Evolutionary conservation across 2,329 filamentous ascomycete genomes (phyloP).

Genomic region (Allantophomopsis cytisporea): DNA sequence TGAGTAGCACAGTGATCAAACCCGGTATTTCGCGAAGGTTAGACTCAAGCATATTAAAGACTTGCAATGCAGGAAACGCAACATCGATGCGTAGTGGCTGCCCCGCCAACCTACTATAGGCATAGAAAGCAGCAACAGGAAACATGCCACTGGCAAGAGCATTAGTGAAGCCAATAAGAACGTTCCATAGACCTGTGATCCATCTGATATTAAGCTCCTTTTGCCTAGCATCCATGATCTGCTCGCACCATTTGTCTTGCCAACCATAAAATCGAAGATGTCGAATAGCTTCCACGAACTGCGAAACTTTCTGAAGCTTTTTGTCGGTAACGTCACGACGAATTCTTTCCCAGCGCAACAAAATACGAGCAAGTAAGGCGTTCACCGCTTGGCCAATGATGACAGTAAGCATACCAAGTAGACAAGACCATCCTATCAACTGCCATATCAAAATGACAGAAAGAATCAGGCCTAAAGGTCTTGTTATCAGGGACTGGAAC

Average conservation of each 20-base stretch:
- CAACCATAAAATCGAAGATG: conserved; percentile 74
- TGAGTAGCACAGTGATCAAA: conserved; percentile 63
- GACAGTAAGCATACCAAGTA: conserved; percentile 60
- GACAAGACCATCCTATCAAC: conserved; percentile 67
- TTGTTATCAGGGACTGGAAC: conserved; percentile 60
- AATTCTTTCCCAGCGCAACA: conserved; percentile 56
- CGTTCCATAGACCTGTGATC: conserved; percentile 46
- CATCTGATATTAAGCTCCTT: conserved; percentile 54
- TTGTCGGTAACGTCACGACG: conserved; percentile 64
- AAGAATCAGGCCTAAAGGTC: conserved; percentile 63
- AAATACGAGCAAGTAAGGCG: conserved; percentile 46
- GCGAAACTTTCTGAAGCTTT: conserved; percentile 67
- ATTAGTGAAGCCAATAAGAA: conserved; percentile 55
- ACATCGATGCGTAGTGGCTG: conserved; percentile 62
- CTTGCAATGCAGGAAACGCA: conserved; percentile 73
- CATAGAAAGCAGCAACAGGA: conserved; percentile 68
- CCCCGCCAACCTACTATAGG: conserved; percentile 61
- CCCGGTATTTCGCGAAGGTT: conserved; percentile 64
- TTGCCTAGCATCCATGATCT: conserved; percentile 54
- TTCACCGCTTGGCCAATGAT: conserved; percentile 58
- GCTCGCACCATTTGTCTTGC: conserved; percentile 61
- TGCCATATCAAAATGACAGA: conserved; percentile 63
- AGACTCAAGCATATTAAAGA: conserved; percentile 64
- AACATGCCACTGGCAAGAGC: conserved; percentile 60
- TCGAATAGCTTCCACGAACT: conserved; percentile 77